A percentile compares a stretch with the other conserved stretches of the same genome.
These are phyloP conservation scores for Atkinsonella texensis DNA, from an alignment of 2,329 filamentous ascomycete genomes.

Conservation along the genomic window DNA sequence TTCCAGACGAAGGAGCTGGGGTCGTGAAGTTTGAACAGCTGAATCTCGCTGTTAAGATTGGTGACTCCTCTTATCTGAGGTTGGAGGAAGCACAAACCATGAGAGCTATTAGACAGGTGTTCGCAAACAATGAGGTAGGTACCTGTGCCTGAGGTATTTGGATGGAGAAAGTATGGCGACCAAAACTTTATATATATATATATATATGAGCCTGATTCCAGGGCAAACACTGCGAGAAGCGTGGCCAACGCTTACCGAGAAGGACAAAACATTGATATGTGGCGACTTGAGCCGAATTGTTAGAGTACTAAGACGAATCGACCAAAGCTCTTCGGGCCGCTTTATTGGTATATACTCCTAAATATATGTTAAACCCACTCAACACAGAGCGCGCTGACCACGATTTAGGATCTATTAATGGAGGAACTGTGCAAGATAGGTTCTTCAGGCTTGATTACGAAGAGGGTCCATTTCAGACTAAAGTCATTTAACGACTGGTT, in stretches of 20 bases:
- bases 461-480: conserved; percentile 10
- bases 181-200: conserved; percentile 12
- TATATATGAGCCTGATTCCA: conserved; percentile 12
- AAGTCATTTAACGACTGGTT: conserved; percentile 13
- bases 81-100: neutral
- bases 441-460: conserved; percentile 13
- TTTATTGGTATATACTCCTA: neutral
- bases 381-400: conserved; percentile 5
- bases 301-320: neutral
- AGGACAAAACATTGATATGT: conserved; percentile 10
- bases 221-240: conserved; percentile 11
- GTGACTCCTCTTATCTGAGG: neutral
- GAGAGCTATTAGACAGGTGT: neutral
- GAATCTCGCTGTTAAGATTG: neutral
- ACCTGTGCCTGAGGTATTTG: neutral
- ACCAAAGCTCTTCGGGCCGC: neutral
- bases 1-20: neutral
- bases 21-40: neutral
- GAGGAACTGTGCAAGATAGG: conserved; percentile 12
- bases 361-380: neutral
- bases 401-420: conserved; percentile 11
- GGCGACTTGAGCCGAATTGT: conserved; percentile 8
- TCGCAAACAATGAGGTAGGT: neutral
- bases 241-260: conserved; percentile 10
- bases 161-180: neutral